Evolutionary conservation across 345 rosid species (phyloP).

Genomic region (Arabidopsis suecica): DNA sequence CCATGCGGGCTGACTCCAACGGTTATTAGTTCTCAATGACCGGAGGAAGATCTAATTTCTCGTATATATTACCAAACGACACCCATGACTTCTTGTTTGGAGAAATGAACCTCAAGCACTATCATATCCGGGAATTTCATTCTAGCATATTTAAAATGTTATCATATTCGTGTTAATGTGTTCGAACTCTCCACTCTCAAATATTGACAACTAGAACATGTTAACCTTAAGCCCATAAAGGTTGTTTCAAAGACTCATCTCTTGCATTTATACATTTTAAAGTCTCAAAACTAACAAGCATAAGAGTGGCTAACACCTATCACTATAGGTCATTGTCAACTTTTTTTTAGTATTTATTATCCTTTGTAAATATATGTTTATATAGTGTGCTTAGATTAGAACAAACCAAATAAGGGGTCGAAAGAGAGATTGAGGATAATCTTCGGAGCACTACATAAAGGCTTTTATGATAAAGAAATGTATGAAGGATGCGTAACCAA

Average conservation of each 20-base stretch:
- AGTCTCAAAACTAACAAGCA: background rate
- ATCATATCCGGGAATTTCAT: too few species aligned
- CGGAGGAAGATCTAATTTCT: background rate
- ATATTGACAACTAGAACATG: background rate
- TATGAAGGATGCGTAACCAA: background rate
- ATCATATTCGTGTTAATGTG: too few species aligned
- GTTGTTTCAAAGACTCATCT: background rate
- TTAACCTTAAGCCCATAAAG: background rate
- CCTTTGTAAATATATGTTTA: background rate
- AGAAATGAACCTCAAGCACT: background rate
- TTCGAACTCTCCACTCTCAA: background rate
- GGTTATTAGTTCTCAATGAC: background rate
- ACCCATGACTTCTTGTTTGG: background rate
- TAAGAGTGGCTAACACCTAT: background rate
- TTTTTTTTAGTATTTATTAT: background rate
- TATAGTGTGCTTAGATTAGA: background rate
- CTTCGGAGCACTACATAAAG: slow-evolving; percentile 28
- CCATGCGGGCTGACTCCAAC: background rate
- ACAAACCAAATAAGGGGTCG: background rate
- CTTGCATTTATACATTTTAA: background rate
- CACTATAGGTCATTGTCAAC: background rate
- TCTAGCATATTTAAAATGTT: background rate
- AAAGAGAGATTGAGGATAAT: background rate
- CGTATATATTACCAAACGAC: background rate
- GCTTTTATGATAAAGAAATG: slow-evolving; percentile 2